Base-by-base conservation (phyloP, 768 basidiomycete species). In the Paxillus ammoniavirescens region DNA sequence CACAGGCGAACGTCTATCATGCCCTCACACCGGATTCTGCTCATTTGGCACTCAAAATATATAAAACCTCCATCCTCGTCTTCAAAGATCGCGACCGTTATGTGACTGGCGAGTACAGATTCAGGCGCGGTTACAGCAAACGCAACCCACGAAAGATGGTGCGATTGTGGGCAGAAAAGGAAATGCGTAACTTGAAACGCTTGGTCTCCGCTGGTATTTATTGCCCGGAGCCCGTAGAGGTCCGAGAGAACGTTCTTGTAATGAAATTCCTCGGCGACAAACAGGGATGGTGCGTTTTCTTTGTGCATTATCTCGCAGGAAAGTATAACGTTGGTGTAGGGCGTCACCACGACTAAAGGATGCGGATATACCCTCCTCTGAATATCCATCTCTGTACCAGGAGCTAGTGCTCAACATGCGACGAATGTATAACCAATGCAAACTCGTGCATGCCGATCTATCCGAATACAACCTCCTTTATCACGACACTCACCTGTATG, bases 81-180 rank as follows among this genome's bases (percentile, higher is more conserved):
- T 99, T 99, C 79, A 96, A 98, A 70, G 93, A 98, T 60, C 84
- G 97, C n/a, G 92, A 95, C 63, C 88, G 89, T 53, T 99, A 99
- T 69, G 94, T 98, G 38, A 86, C 89, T 0, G 97, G 97, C 47
- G 96, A 98, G 69, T 86, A 89, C 68, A 86, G 97, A n/a, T 98
- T 98, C 75, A 80, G 92, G 45, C 82, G 87, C 52, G 95, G 95
- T 23, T 93, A 93, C 71, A 86, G 83, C 63, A 86, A 87, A 53
- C 85, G 81, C 56, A 99, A 98, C 66, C 96, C 97, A 14, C 83
- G 97, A 26, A 99, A 99, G 74, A 98, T 99, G 96, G 95, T 99
- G 17, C 82, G 93, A 14, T 72, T 98, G 3, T 99, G 97, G 97
- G 97, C 97, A 2, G 97, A 99, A 72, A 99, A 99, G 73, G 97